Base-by-base conservation (phyloP, 2,329 filamentous ascomycete genomes). In the Sclerotinia spermophila region DNA sequence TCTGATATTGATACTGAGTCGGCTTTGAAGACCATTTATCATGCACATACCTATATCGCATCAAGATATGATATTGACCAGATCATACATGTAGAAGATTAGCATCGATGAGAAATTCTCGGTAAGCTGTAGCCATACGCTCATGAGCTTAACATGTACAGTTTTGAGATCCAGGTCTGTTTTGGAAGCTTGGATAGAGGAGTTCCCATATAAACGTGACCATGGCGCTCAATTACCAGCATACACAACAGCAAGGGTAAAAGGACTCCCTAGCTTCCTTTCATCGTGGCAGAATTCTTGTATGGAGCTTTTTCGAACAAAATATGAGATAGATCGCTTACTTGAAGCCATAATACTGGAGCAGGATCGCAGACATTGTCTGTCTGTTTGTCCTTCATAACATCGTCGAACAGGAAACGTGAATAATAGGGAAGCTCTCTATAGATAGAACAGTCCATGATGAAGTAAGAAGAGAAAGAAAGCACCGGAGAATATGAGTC, bases 261-360 rank as follows among this genome's bases (percentile, higher is more conserved):
- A 48, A 48, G 1, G 45, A 5, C 21, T 11, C 2, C 1, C 10
- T n/a, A 48, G 4, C 24, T 48, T n/a, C 8, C 3, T n/a, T n/a
- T 24, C 10, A 0, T n/a, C 5, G 24, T 5, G 21, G 10, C 10
- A 48, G 24, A n/a, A n/a, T n/a, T 8, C 11, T 24, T 48, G 3
- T 10, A 10, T 24, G 21, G 24, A 48, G 1, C 10, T n/a, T 11
- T 11, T 5, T 5, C 10, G 10, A 3, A 24, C 1, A 1, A 10
- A 24, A 1, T 8, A n/a, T n/a, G n/a, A 48, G 3, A n/a, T 13
- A 48, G 10, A 0, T 48, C 0, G 45, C 45, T 13, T 11, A 8
- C 5, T 11, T 11, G 2, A 48, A 8, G 4, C 2, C 21, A 11
- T 13, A n/a, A 0, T n/a, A 13, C n/a, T 10, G 24, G 2, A n/a